Evolutionary conservation across 2,329 filamentous ascomycete species (phyloP).

Genomic region (Diaporthe sp.): DNA sequence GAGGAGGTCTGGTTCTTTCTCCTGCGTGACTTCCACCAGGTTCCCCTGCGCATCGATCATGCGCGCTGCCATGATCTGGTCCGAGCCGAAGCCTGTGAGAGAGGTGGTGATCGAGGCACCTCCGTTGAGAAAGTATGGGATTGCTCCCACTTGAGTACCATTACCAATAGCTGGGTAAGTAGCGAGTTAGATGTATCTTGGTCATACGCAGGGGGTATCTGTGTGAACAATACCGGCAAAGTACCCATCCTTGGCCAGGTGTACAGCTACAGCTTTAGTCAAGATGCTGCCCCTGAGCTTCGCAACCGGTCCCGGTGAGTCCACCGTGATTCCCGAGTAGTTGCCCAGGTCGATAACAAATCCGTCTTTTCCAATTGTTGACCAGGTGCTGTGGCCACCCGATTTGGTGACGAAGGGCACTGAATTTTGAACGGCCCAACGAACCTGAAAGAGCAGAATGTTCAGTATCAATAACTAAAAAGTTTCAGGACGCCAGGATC

Average conservation of each 20-base stretch:
- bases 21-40: constrained; percentile 45
- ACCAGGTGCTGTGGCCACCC: constrained; percentile 37
- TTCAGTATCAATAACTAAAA: neutral
- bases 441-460: neutral
- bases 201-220: neutral
- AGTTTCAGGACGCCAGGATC: too few relatives aligned
- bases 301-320: constrained; percentile 6
- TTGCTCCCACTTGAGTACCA: constrained; percentile 50
- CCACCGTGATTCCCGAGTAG: constrained; percentile 20
- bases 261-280: constrained; percentile 33
- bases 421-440: constrained; percentile 17
- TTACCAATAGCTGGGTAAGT: constrained; percentile 45
- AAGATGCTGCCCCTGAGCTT: constrained; percentile 41
- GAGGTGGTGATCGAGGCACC: constrained; percentile 40
- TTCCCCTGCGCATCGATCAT: constrained; percentile 50
- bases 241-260: constrained; percentile 35
- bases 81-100: constrained; percentile 45
- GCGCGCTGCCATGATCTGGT: constrained; percentile 47
- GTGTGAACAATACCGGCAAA: constrained; percentile 41
- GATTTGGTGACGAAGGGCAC: constrained; percentile 35
- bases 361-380: constrained; percentile 18
- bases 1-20: constrained; percentile 48
- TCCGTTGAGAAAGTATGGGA: constrained; percentile 45
- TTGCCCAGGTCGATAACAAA: constrained; percentile 29
- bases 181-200: constrained; percentile 20